Evolutionary conservation across 768 basidiomycete genomes (phyloP), one percentile per base, ranked within the genome.

Genomic region (Auriscalpium orientale): DNA sequence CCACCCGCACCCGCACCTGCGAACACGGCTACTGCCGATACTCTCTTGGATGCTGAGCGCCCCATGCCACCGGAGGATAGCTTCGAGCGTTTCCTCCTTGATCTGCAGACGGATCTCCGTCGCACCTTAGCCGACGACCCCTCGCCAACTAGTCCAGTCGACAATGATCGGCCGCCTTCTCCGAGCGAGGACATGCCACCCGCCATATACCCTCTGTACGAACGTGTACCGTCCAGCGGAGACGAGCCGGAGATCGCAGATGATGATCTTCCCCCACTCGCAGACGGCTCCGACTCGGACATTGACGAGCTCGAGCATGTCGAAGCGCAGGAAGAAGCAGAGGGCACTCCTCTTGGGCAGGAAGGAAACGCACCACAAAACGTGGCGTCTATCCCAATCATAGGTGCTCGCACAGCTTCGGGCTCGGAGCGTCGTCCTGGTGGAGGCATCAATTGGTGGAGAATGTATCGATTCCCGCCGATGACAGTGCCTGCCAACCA

Each of bases 51-150:
- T n/a, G 44, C 55, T 10, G 56, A 57, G 13, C 54, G 63, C 4
- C 51, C 66, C 0, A 58, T 68, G 12, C 77, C 79, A 8, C 70
- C 75, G 0, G 86, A 86, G 62, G 85, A 84, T 56, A 85, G 83
- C 63, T 92, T 92, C 63, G 89, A 91, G 65, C 78, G 87, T 33
- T 92, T 92, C 74, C 71, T 92, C 60, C 71, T 88, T 46, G 88
- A 91, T 68, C 65, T 91, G 53, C 91, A 91, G 68, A 71, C 77
- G 16, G 90, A 91, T 67, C 70, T 92, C 54, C 72, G 90, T 54
- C 69, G 74, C 7, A 84, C 85, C 9, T 67, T 92, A 57, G 79
- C 78, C 22, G 79, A 74, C 33, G 65, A 60, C 2, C 55, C 59
- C 7, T 47, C 54, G 50, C 40, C 47, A 11, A 53, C 48, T 22